A percentile compares a stretch with the other conserved stretches of the same genome.
These are phyloP conservation scores for Pharnaceum exiguum DNA, from an alignment of 148 eudicot species.

Conservation along the genomic window DNA sequence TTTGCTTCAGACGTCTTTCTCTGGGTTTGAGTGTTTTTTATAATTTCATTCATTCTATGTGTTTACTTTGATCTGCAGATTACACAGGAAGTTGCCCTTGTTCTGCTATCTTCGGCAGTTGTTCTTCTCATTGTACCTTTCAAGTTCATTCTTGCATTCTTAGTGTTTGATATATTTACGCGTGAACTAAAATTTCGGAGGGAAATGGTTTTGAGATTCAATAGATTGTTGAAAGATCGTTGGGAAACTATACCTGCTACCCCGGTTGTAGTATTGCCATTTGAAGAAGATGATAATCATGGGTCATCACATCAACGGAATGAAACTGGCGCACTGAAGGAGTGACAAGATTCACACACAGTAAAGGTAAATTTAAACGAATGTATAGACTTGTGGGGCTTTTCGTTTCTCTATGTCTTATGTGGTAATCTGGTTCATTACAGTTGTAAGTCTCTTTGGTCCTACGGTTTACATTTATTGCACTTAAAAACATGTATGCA, in stretches of 20 bases:
- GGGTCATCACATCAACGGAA: constrained; percentile 20
- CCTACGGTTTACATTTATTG: background rate
- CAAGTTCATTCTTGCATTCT: constrained; percentile 58
- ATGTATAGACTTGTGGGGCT: background rate
- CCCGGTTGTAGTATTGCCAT: constrained; percentile 74
- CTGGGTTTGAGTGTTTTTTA: background rate
- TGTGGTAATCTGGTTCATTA: background rate
- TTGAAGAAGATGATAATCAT: constrained; percentile 41
- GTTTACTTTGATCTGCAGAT: constrained; percentile 33
- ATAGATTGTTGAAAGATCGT: constrained; percentile 64
- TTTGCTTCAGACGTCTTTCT: too few relatives aligned
- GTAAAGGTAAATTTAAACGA: constrained; percentile 18
- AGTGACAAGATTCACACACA: constrained; percentile 14
- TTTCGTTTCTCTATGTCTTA: background rate
- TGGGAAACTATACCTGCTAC: constrained; percentile 89
- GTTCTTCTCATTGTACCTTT: constrained; percentile 68
- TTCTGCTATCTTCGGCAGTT: constrained; percentile 53
- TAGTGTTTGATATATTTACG: constrained; percentile 74
- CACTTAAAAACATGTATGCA: background rate
- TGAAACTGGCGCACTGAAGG: constrained; percentile 12
- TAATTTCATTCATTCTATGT: background rate
- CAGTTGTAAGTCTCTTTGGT: background rate
- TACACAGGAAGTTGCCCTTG: constrained; percentile 75
- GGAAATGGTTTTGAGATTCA: constrained; percentile 60
- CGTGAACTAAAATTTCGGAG: constrained; percentile 71